These are phyloP conservation scores for Leccinellum albellum DNA, from an alignment of 768 basidiomycete genomes.

Conservation along the genomic window DNA sequence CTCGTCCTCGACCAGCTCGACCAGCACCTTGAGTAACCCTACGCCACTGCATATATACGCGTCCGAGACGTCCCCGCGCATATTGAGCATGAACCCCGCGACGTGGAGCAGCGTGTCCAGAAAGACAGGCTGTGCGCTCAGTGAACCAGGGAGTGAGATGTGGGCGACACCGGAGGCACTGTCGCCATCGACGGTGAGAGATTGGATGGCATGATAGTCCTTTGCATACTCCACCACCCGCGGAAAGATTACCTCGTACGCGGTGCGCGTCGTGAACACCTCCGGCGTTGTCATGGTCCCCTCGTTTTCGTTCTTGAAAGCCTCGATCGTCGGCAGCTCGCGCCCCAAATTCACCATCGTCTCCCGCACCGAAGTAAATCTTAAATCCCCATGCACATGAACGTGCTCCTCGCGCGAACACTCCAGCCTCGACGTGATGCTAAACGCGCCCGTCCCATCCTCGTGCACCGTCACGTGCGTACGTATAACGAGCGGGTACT, in stretches of 20 bases:
- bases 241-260: conserved; percentile 66
- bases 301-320: conserved; percentile 25
- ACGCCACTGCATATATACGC: conserved; percentile 63
- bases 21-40: conserved; percentile 44
- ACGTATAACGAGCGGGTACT: conserved; percentile 32
- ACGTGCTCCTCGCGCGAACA: conserved; percentile 32
- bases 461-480: conserved; percentile 38
- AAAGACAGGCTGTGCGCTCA: conserved; percentile 53
- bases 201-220: conserved; percentile 55
- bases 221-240: conserved; percentile 62
- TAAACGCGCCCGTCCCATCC: conserved; percentile 41
- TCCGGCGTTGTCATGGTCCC: conserved; percentile 27
- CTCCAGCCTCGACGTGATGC: conserved; percentile 39
- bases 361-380: conserved; percentile 31
- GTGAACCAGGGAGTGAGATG: conserved; percentile 41
- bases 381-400: conserved; percentile 48
- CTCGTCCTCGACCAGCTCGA: conserved; percentile 38
- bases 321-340: conserved; percentile 32
- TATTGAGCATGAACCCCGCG: conserved; percentile 67
- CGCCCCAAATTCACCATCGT: conserved; percentile 37
- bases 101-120: conserved; percentile 65
- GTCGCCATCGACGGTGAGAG: conserved; percentile 45
- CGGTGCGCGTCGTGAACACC: conserved; percentile 50
- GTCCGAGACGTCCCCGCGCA: conserved; percentile 46
- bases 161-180: conserved; percentile 51